A percentile compares a stretch with the other conserved stretches of the same genome.
Conservation (phyloP, 495 filamentous ascomycete genomes). For the Lasiosphaeris hirsuta region DNA sequence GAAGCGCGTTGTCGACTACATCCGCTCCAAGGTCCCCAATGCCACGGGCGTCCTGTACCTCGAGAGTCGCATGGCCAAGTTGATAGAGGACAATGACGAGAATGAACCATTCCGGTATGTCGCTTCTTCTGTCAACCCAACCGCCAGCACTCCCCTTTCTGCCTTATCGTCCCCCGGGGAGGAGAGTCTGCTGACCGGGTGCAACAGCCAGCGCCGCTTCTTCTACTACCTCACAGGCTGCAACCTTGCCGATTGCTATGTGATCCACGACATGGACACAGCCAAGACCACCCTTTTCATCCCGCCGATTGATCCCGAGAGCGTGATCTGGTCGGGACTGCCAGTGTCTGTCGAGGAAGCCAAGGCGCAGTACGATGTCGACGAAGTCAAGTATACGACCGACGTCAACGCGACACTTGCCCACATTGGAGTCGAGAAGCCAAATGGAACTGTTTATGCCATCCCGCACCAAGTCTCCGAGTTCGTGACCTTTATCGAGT, state of each 20-base stretch:
- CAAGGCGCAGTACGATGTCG: constrained; percentile 73
- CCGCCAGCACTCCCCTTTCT: not conserved
- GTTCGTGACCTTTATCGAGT: constrained; percentile 60
- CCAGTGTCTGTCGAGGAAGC: constrained; percentile 76
- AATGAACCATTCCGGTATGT: constrained; percentile 69
- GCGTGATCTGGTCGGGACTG: constrained; percentile 94
- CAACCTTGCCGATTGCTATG: constrained; percentile 72
- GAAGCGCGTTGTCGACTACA: constrained; percentile 71
- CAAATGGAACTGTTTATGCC: constrained; percentile 58
- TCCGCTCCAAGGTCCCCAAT: constrained; percentile 57
- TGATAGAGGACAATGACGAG: constrained; percentile 83
- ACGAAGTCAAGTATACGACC: constrained; percentile 64
- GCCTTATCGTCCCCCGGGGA: not conserved
- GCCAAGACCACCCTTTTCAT: constrained; percentile 84
- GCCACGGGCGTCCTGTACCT: constrained; percentile 74
- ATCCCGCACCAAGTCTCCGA: constrained; percentile 70
- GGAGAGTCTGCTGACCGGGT: constrained; percentile 14
- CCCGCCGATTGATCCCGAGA: constrained; percentile 79
- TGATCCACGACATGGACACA: constrained; percentile 73
- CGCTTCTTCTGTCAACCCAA: not conserved
- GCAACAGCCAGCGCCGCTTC: constrained; percentile 71
- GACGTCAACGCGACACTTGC: constrained; percentile 66
- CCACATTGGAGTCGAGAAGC: constrained; percentile 36
- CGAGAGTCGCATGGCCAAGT: constrained; percentile 72
- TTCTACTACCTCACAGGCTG: constrained; percentile 97